These are phyloP conservation scores for Prunus mongolica DNA, from an alignment of 306 rosid genomes.

Conservation along the genomic window DNA sequence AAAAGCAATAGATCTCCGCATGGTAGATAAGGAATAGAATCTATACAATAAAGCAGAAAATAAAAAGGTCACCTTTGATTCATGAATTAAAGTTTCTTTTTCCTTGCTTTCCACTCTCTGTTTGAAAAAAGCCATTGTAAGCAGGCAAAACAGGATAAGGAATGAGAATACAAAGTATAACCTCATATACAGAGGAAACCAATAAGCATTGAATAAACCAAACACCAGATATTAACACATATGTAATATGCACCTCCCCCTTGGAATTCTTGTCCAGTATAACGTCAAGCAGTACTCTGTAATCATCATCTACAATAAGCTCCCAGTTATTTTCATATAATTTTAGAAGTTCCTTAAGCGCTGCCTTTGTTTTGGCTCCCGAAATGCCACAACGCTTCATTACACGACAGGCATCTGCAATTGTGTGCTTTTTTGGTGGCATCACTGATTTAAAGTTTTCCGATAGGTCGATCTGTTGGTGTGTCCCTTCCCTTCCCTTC, in stretches of 20 bases:
- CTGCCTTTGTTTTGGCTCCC: not conserved
- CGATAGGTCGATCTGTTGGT: not conserved
- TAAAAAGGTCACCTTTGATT: not conserved
- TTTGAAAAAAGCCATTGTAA: not conserved
- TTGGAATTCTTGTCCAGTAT: not conserved
- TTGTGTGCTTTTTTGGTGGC: not conserved
- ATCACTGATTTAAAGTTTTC: constrained; percentile 2
- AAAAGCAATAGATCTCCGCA: not conserved
- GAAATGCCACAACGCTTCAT: constrained; percentile 4
- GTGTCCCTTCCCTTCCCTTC: not conserved
- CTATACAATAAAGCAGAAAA: not conserved
- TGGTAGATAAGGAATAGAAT: not conserved
- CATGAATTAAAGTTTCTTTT: not conserved
- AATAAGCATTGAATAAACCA: not conserved
- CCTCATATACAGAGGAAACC: not conserved
- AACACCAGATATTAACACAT: not conserved
- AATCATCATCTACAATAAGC: constrained; percentile 5
- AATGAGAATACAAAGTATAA: not conserved
- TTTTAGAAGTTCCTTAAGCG: constrained; percentile 5
- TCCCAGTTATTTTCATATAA: constrained; percentile 15
- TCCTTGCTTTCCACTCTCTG: not conserved
- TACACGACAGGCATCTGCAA: constrained; percentile 11
- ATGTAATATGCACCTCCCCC: not conserved
- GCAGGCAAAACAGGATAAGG: not conserved
- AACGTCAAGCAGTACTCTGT: constrained; percentile 12